Conservation (phyloP, 2,329 filamentous ascomycete species). For the Chaetomium sp. region DNA sequence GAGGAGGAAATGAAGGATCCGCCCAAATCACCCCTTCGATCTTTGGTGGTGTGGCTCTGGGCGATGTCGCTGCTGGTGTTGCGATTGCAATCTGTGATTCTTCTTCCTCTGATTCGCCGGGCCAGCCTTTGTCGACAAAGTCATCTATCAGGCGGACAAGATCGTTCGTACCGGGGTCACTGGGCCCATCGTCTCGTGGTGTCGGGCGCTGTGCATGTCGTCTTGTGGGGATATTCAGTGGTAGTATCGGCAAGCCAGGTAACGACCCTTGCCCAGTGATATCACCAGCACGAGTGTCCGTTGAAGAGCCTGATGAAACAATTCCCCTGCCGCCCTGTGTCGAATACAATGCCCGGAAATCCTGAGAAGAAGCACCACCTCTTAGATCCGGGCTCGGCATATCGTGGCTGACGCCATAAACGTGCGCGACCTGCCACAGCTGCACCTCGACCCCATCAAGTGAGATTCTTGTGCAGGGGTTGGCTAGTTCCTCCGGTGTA, state of each 20-base stretch:
- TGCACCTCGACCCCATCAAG: constrained; percentile 16
- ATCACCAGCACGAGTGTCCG: background rate
- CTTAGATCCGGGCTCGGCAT: background rate
- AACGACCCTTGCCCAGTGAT: background rate
- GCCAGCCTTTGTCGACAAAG: background rate
- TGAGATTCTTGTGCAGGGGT: constrained; percentile 16
- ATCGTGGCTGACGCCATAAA: constrained; percentile 14
- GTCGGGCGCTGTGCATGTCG: background rate
- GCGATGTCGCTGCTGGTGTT: background rate
- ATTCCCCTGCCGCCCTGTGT: background rate
- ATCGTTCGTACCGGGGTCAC: background rate
- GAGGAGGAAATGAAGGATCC: constrained; percentile 6
- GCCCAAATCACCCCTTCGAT: background rate
- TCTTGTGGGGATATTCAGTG: background rate
- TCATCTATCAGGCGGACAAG: constrained; percentile 14
- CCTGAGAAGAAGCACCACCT: constrained; percentile 10
- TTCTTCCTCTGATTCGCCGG: background rate
- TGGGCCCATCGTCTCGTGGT: background rate
- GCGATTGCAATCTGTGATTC: background rate
- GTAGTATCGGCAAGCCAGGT: background rate
- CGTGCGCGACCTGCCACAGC: constrained; percentile 29
- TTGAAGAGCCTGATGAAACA: background rate
- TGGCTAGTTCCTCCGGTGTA: constrained; percentile 11
- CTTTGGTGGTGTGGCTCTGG: background rate
- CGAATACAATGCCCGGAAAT: background rate